These are phyloP conservation scores for Mortierella sp. DNA, from an alignment of 371 early-diverging fungal species.

Conservation along the genomic window DNA sequence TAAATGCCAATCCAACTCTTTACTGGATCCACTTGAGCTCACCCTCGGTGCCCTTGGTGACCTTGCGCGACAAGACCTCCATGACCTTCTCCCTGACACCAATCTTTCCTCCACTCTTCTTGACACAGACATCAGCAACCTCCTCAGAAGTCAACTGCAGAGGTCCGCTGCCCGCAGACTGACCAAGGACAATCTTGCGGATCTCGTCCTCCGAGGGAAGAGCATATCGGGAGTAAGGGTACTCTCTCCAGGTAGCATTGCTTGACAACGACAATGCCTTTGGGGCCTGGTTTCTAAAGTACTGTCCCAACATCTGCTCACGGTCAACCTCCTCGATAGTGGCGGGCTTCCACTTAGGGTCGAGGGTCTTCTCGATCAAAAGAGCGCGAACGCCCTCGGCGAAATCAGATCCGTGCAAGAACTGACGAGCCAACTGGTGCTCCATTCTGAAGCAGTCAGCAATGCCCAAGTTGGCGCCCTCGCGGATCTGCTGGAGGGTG, in stretches of 20 bases:
- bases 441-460: slow-evolving; percentile 91
- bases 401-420: slow-evolving; percentile 87
- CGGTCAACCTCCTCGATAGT: slow-evolving; percentile 69
- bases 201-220: slow-evolving; percentile 89
- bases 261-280: slow-evolving; percentile 57
- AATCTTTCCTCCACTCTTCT: slow-evolving; percentile 72
- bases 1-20: slow-evolving; percentile 16
- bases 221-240: slow-evolving; percentile 81
- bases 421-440: slow-evolving; percentile 83
- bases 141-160: slow-evolving; percentile 70
- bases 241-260: slow-evolving; percentile 63
- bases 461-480: slow-evolving; percentile 78
- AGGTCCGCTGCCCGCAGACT: slow-evolving; percentile 67
- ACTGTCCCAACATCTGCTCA: slow-evolving; percentile 69
- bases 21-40: slow-evolving; percentile 63
- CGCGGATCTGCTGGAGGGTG: slow-evolving; percentile 85
- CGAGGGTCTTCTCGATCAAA: slow-evolving; percentile 77
- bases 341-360: slow-evolving; percentile 85
- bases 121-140: slow-evolving; percentile 76
- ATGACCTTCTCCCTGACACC: slow-evolving; percentile 79
- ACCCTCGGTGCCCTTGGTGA: slow-evolving; percentile 49
- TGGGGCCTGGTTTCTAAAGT: slow-evolving; percentile 65
- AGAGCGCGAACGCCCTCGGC: slow-evolving; percentile 88
- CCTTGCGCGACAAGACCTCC: slow-evolving; percentile 76
- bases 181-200: slow-evolving; percentile 67